A percentile compares a stretch with the other conserved stretches of the same genome.
phyloP scores from a whole-genome alignment of 2,329 filamentous ascomycete genomes.

The Mycogone perniciosa region DNA sequence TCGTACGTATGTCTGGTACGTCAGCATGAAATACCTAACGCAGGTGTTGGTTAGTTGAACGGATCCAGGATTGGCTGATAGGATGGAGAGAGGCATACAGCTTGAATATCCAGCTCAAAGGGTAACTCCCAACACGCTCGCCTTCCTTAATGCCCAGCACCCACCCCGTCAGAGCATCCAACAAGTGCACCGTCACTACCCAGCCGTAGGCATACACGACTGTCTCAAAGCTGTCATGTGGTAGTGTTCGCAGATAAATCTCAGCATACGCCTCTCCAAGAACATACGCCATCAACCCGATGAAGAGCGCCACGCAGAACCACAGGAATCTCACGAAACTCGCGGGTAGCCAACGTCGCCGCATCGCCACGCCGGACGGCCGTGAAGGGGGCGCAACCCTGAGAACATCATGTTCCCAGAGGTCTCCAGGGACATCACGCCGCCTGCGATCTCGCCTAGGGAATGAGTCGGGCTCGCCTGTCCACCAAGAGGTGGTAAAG shows the following conservation, averaged over 20 bases:
- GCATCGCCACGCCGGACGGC: slow-evolving; percentile 34
- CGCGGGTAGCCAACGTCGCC: slow-evolving; percentile 53
- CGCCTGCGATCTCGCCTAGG: slow-evolving; percentile 37
- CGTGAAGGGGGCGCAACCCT: slow-evolving; percentile 21
- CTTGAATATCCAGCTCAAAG: slow-evolving; percentile 66
- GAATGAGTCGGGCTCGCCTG: slow-evolving; percentile 47
- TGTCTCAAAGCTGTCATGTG: slow-evolving; percentile 60
- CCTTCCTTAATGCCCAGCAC: slow-evolving; percentile 60
- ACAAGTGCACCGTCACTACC: slow-evolving; percentile 59
- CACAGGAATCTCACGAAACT: slow-evolving; percentile 64
- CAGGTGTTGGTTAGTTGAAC: slow-evolving; percentile 7
- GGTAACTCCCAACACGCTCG: slow-evolving; percentile 62
- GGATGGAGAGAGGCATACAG: slow-evolving; percentile 39
- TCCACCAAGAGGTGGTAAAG: slow-evolving; percentile 61
- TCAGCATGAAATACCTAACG: slow-evolving; percentile 57
- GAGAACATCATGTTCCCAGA: slow-evolving; percentile 33
- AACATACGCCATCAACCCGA: slow-evolving; percentile 59
- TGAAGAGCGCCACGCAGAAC: slow-evolving; percentile 59
- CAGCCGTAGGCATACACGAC: slow-evolving; percentile 65
- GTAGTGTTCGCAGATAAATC: slow-evolving; percentile 60
- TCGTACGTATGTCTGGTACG: slow-evolving; percentile 65
- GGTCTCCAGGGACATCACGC: slow-evolving; percentile 29
- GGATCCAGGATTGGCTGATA: not conserved
- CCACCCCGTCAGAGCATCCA: slow-evolving; percentile 60
- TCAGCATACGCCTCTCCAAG: slow-evolving; percentile 64